Percentiles rank a stretch among this genome's conserved stretches.
These are phyloP conservation scores for Sphenostylis stenocarpa DNA, from an alignment of 306 rosid genomes.

Conservation along the genomic window DNA sequence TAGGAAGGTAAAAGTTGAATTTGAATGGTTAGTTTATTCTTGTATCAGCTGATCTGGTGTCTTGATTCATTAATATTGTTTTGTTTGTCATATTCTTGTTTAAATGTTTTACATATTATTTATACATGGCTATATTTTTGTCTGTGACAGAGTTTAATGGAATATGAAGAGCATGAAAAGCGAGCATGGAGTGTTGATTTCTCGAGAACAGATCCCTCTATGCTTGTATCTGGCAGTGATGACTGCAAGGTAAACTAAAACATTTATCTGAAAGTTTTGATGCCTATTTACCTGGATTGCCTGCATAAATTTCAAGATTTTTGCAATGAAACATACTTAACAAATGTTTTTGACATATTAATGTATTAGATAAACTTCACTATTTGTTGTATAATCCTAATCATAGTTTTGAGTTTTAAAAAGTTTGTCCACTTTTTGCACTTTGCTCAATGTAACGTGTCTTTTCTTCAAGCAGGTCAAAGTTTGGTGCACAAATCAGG, in stretches of 20 bases:
- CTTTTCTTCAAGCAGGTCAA: constrained; percentile 68
- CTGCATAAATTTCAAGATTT: background rate
- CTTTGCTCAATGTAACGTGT: constrained; percentile 11
- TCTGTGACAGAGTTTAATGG: constrained; percentile 82
- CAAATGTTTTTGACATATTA: background rate
- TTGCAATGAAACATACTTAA: background rate
- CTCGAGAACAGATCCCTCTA: constrained; percentile 90
- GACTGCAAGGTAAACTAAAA: constrained; percentile 79
- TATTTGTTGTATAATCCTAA: background rate
- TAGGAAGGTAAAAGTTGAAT: constrained; percentile 66
- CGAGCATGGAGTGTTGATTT: constrained; percentile 99
- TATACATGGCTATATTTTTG: constrained; percentile 16
- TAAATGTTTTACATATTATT: constrained; percentile 1
- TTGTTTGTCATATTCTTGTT: constrained; percentile 2
- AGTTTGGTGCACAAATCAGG: constrained; percentile 95
- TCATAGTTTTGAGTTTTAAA: background rate
- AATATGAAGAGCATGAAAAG: constrained; percentile 97
- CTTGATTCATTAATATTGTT: constrained; percentile 5
- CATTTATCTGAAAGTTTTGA: constrained; percentile 21
- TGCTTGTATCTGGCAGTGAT: constrained; percentile 98
- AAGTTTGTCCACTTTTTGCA: background rate
- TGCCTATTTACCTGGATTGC: constrained; percentile 7
- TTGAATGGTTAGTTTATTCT: constrained; percentile 26
- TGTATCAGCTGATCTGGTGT: constrained; percentile 13
- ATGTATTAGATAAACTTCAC: constrained; percentile 5